Conservation (phyloP, 2,329 filamentous ascomycete genomes). For the Ophiostoma triangulosporum region DNA sequence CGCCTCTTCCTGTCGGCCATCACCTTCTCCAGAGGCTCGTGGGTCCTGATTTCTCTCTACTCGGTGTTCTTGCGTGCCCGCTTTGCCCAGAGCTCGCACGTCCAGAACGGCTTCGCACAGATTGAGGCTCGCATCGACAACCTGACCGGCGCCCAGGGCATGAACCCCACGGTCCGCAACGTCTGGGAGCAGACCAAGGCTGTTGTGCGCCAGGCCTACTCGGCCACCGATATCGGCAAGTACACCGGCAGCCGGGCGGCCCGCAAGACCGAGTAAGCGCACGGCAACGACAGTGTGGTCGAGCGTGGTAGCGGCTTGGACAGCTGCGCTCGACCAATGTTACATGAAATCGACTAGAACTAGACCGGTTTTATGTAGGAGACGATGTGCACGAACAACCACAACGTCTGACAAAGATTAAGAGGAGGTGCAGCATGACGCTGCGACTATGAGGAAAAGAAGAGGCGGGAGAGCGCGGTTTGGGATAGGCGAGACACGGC, state of each 20-base stretch:
- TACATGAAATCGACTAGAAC: background rate
- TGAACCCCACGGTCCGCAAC: conserved; percentile 64
- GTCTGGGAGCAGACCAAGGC: conserved; percentile 72
- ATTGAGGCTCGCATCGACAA: conserved; percentile 67
- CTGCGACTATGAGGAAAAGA: no score
- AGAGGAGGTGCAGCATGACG: background rate
- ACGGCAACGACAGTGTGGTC: background rate
- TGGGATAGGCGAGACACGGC: background rate
- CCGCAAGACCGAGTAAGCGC: conserved; percentile 41
- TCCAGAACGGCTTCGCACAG: conserved; percentile 68
- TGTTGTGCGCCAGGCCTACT: conserved; percentile 57
- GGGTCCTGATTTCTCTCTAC: conserved; percentile 78
- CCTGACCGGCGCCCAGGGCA: conserved; percentile 72
- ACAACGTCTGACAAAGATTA: no score
- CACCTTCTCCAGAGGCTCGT: conserved; percentile 79
- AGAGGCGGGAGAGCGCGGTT: background rate
- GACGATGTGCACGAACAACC: background rate
- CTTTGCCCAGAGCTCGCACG: conserved; percentile 79
- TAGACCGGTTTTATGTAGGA: background rate
- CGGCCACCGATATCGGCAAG: conserved; percentile 63
- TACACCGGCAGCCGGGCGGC: conserved; percentile 43
- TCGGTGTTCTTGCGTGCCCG: conserved; percentile 84
- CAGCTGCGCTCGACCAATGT: no score
- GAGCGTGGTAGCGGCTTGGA: background rate
- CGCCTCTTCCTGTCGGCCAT: conserved; percentile 70